phyloP scores from a whole-genome alignment of 1,284 basidiomycete species.

The Apiotrichum brassicae region DNA sequence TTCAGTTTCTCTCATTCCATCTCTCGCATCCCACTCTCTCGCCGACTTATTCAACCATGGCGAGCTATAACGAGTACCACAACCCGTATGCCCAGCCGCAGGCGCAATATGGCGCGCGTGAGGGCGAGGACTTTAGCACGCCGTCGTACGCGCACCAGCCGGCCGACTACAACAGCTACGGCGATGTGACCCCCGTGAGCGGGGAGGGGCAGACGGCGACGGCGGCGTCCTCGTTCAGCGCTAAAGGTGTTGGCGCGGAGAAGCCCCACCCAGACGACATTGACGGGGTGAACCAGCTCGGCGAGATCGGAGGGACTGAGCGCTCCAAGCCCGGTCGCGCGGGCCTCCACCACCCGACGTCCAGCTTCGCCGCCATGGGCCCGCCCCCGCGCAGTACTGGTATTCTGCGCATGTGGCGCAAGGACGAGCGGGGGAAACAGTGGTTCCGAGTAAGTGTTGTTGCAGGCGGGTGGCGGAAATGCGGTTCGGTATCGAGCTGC shows the following conservation, averaged over 20 bases:
- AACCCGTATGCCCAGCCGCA: slow-evolving; percentile 12
- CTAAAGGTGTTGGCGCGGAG: slow-evolving; percentile 11
- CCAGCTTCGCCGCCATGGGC: slow-evolving; percentile 36
- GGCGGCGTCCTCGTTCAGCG: not conserved
- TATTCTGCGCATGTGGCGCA: slow-evolving; percentile 46
- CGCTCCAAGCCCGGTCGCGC: slow-evolving; percentile 31
- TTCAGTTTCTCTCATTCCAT: too few species aligned
- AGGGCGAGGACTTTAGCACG: not conserved
- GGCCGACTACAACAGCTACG: slow-evolving; percentile 8
- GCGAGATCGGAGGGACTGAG: slow-evolving; percentile 12
- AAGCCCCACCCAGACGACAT: slow-evolving; percentile 6
- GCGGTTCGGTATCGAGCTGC: too few species aligned
- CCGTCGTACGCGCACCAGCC: slow-evolving; percentile 3
- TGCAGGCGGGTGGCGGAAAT: not conserved
- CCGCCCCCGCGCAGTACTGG: slow-evolving; percentile 46
- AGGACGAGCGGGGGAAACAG: slow-evolving; percentile 46
- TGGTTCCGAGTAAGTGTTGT: slow-evolving; percentile 39
- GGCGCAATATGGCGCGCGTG: not conserved
- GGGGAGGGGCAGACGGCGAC: slow-evolving; percentile 23
- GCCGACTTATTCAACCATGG: too few species aligned
- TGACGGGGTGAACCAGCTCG: slow-evolving; percentile 11
- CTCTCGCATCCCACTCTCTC: too few species aligned
- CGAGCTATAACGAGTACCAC: slow-evolving; percentile 13
- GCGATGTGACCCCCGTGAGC: slow-evolving; percentile 12
- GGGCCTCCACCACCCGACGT: slow-evolving; percentile 23